phyloP scores from a whole-genome alignment of 768 basidiomycete species.

The Candolleomyces eurysporus region DNA sequence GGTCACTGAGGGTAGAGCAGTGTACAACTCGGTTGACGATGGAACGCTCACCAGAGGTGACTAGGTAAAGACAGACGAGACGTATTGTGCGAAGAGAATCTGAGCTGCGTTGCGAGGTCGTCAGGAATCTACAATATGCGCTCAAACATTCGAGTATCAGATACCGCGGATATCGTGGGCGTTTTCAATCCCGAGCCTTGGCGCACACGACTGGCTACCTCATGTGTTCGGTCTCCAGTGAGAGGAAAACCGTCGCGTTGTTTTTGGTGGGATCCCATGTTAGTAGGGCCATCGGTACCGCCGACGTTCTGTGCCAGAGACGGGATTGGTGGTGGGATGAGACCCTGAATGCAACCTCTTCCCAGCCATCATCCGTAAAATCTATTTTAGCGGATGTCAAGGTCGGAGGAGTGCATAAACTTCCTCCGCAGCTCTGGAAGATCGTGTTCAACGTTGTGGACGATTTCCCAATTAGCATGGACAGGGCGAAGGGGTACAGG shows the following conservation, averaged over 20 bases:
- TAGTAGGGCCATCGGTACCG: slow-evolving; percentile 18
- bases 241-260: slow-evolving; percentile 35
- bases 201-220: slow-evolving; percentile 19
- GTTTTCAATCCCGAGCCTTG: no score
- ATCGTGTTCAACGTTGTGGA: slow-evolving; percentile 17
- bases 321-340: slow-evolving; percentile 23
- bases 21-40: no score
- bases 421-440: slow-evolving; percentile 22
- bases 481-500: slow-evolving; percentile 23
- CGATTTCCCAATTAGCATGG: slow-evolving; percentile 20
- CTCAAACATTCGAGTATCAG: no score
- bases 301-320: slow-evolving; percentile 23
- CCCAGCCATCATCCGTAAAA: no score
- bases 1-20: no score
- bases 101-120: no score
- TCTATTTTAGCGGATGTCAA: no score
- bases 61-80: no score
- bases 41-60: no score
- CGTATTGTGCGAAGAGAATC: no score
- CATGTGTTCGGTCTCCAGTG: slow-evolving; percentile 18
- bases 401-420: background rate
- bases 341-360: background rate
- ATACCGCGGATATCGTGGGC: no score
- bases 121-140: no score
- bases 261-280: slow-evolving; percentile 33